Conservation (phyloP, 805 yeast genomes). For the Candida xyloterini region DNA sequence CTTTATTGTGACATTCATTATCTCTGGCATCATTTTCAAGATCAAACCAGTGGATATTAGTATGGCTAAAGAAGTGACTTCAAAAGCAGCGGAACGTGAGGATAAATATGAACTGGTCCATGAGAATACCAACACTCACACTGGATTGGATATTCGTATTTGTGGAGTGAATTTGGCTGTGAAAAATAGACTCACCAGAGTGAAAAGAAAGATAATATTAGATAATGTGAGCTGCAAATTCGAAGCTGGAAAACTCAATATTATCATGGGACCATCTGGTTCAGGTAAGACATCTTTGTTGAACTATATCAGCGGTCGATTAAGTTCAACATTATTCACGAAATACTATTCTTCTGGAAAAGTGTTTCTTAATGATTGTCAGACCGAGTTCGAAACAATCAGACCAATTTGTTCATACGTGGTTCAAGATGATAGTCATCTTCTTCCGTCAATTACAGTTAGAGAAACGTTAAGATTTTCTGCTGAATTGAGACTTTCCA, state of each 20-base stretch:
- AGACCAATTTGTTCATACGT: slow-evolving; percentile 66
- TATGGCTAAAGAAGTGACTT: slow-evolving; percentile 39
- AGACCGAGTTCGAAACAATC: slow-evolving; percentile 30
- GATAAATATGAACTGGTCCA: neutral
- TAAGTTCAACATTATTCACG: slow-evolving; percentile 34
- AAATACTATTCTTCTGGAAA: slow-evolving; percentile 38
- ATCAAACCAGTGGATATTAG: slow-evolving; percentile 50
- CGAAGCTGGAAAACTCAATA: slow-evolving; percentile 56
- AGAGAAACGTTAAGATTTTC: slow-evolving; percentile 72
- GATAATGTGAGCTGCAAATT: slow-evolving; percentile 49
- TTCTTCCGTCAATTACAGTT: slow-evolving; percentile 71
- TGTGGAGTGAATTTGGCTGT: slow-evolving; percentile 26
- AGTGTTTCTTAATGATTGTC: slow-evolving; percentile 40
- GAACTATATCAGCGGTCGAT: slow-evolving; percentile 60
- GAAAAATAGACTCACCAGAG: slow-evolving; percentile 16
- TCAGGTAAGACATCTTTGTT: slow-evolving; percentile 72
- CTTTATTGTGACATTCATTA: slow-evolving; percentile 50
- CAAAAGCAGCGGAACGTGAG: slow-evolving; percentile 5
- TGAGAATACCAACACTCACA: neutral
- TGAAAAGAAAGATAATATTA: slow-evolving; percentile 36
- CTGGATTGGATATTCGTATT: slow-evolving; percentile 19
- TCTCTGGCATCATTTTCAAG: slow-evolving; percentile 47
- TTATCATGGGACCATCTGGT: slow-evolving; percentile 81
- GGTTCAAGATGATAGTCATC: slow-evolving; percentile 74
- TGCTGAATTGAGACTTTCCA: slow-evolving; percentile 63